Percentiles rank a stretch among this genome's conserved stretches.
Evolutionary conservation across 257 asterid species (phyloP).

Genomic region (Solanum sparsipilum): DNA sequence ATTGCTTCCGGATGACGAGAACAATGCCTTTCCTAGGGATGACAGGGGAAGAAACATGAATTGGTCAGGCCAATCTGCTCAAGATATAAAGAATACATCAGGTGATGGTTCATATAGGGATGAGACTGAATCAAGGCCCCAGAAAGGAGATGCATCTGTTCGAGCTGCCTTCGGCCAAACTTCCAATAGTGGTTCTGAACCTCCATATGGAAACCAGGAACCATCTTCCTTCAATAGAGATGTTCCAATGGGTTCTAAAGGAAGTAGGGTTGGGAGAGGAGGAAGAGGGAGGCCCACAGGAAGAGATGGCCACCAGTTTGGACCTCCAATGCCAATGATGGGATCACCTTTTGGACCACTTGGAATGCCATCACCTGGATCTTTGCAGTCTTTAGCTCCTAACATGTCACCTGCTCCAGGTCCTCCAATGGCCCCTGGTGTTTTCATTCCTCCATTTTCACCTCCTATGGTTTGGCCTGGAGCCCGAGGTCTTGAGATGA

Average conservation of each 20-base stretch:
- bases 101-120: slow-evolving; percentile 52
- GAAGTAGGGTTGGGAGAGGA: slow-evolving; percentile 65
- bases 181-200: slow-evolving; percentile 52
- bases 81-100: slow-evolving; percentile 48
- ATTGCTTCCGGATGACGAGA: slow-evolving; percentile 34
- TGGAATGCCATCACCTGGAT: slow-evolving; percentile 77
- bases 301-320: slow-evolving; percentile 62
- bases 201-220: slow-evolving; percentile 55
- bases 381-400: slow-evolving; percentile 66
- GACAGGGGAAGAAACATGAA: slow-evolving; percentile 38
- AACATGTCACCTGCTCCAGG: slow-evolving; percentile 94
- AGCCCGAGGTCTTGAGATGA: slow-evolving; percentile 82
- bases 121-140: slow-evolving; percentile 47
- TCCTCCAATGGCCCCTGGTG: slow-evolving; percentile 55
- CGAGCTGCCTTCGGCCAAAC: slow-evolving; percentile 47
- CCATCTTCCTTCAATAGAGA: slow-evolving; percentile 42
- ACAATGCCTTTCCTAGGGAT: slow-evolving; percentile 29
- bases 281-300: slow-evolving; percentile 83
- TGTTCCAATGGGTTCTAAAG: slow-evolving; percentile 55
- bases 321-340: slow-evolving; percentile 52
- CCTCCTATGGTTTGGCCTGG: slow-evolving; percentile 92
- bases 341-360: slow-evolving; percentile 83
- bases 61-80: slow-evolving; percentile 45
- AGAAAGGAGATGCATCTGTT: slow-evolving; percentile 27
- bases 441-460: slow-evolving; percentile 74